Conservation (phyloP, 1,139 yeast genomes). For the Candida glucosophila region DNA sequence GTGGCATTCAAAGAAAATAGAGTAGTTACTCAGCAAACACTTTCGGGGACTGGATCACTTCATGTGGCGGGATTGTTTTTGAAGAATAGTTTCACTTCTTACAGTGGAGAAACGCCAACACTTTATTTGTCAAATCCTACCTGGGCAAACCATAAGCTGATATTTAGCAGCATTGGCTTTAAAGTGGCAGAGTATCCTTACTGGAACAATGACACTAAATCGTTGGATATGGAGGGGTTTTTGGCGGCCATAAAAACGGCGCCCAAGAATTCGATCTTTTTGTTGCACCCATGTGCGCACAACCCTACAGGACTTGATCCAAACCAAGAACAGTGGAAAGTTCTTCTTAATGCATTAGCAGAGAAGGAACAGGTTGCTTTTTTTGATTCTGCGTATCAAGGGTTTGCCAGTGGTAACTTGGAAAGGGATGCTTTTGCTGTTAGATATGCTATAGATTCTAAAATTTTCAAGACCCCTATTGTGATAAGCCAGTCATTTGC, state of each 20-base stretch:
- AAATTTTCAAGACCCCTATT: slow-evolving; percentile 37
- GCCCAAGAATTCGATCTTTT: slow-evolving; percentile 67
- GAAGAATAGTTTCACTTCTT: slow-evolving; percentile 42
- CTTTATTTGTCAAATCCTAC: slow-evolving; percentile 85
- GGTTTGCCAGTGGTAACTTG: slow-evolving; percentile 58
- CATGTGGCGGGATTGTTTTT: slow-evolving; percentile 80
- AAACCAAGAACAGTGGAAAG: slow-evolving; percentile 32
- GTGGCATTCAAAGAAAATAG: slow-evolving; percentile 44
- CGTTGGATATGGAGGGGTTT: slow-evolving; percentile 63
- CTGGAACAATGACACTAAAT: slow-evolving; percentile 57
- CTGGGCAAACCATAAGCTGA: slow-evolving; percentile 92
- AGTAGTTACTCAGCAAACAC: slow-evolving; percentile 72
- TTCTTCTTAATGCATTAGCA: slow-evolving; percentile 31
- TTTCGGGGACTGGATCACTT: slow-evolving; percentile 94
- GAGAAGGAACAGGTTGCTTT: slow-evolving; percentile 30
- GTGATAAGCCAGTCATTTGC: slow-evolving; percentile 94
- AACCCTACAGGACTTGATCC: slow-evolving; percentile 47
- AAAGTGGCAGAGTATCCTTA: slow-evolving; percentile 65
- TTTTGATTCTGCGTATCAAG: slow-evolving; percentile 43
- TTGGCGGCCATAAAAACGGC: slow-evolving; percentile 59
- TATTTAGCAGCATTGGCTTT: slow-evolving; percentile 63
- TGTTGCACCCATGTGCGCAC: slow-evolving; percentile 44
- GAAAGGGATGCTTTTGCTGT: slow-evolving; percentile 82
- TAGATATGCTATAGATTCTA: slow-evolving; percentile 62
- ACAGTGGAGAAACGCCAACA: slow-evolving; percentile 29